Conservation (phyloP, 1,284 basidiomycete genomes). For the Austropuccinia psidii region DNA sequence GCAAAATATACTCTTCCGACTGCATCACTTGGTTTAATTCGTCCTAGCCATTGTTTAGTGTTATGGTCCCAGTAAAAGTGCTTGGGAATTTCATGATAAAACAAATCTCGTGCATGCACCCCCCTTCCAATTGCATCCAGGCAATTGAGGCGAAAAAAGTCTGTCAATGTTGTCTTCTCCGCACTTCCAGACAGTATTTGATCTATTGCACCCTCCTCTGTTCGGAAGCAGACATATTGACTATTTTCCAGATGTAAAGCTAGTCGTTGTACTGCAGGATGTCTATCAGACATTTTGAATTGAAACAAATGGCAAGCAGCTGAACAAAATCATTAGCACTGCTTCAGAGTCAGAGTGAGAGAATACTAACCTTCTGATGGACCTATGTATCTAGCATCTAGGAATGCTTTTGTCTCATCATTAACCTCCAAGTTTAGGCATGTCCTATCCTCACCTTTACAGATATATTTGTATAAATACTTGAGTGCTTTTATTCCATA, state of each 20-base stretch:
- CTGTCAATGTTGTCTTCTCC: background rate
- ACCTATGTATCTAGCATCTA: background rate
- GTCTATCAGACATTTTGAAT: background rate
- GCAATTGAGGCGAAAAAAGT: background rate
- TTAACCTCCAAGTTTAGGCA: background rate
- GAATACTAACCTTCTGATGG: background rate
- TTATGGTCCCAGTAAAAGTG: background rate
- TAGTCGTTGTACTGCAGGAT: background rate
- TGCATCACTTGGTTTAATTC: background rate
- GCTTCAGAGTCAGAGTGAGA: background rate
- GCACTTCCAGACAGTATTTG: background rate
- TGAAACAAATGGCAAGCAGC: background rate
- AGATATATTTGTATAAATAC: conserved; percentile 23
- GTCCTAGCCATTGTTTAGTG: background rate
- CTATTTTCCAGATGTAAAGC: background rate
- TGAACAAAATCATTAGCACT: background rate
- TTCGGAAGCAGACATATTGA: background rate
- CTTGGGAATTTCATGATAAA: background rate
- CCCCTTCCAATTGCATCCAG: background rate
- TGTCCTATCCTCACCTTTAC: background rate
- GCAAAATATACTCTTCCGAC: background rate
- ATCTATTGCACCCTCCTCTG: background rate
- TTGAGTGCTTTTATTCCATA: background rate
- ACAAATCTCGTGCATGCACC: background rate
- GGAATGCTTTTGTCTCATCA: background rate